Base-by-base conservation (phyloP, 2,329 filamentous ascomycete genomes). In the Volutella citrinella region DNA sequence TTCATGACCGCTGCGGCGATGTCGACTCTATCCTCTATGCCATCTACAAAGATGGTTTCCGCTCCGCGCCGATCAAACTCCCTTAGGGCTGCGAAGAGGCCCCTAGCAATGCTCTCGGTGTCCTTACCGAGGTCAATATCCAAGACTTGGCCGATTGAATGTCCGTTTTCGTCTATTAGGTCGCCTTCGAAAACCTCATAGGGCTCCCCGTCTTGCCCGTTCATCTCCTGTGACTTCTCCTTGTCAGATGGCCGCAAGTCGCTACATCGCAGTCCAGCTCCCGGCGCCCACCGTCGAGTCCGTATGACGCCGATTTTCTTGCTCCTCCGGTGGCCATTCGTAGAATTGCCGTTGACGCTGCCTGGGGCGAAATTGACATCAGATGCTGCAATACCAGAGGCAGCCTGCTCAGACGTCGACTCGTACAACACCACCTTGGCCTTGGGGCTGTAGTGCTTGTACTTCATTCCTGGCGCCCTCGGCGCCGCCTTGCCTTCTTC, bases 391-490 rank as follows among this genome's bases (percentile, higher is more conserved):
- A 72, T 53, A 7, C 67, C 67, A 9, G 54, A 53, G 26, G 48
- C 45, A 15, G 63, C 60, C 10, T 42, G 48, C 10, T 40, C 42
- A 58, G 56, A 65, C 22, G 54, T 60, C 17, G 76, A 64, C 57
- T 95, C 87, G 56, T 89, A 95, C 3, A 97, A 69, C 11, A 95
- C 68, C 3, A 98, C 90, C 27, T 74, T 80, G 2, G 93, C 94
- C 59, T 82, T 87, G 2, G 93, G 93, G 26, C 90, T 95, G 56
- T 98, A 98, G 59, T 98, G 93, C 57, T 93, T 87, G 60, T 98
- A 98, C 64, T 98, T 98, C 93, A 98, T 98, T 2, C 93, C 93
- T 0, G 93, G 93, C 1, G 93, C 93, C 36, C 87, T 74, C 1
- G 93, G 93, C 9, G 75, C 73, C 2, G 59, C 67, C 31, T 76